Evolutionary conservation across 106 monocot species (phyloP), one percentile per base, ranked within the genome.

Genomic region (Amphibolis antarctica): DNA sequence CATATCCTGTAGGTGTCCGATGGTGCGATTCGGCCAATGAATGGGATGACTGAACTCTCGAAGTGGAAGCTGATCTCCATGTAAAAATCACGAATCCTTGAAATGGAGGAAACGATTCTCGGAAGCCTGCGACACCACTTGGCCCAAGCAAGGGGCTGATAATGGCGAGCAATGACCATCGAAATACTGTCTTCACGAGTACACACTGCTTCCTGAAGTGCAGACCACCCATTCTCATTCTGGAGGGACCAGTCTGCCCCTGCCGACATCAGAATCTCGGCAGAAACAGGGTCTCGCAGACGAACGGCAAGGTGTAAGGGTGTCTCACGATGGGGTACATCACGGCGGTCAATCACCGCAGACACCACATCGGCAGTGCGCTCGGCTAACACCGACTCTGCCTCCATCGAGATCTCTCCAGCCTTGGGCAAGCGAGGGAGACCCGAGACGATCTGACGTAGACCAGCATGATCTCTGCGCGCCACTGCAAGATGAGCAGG

Each of bases 11-110:
- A 90, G 27, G 96, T 98, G 61, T 98, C 96, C 0, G 90, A 90
- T 0, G 96, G 96, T 0, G 90, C 86, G 29, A 98, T 98, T 24
- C 90, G 58, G 28, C 90, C 78, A 22, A 98, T 82, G 65, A 98
- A 98, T 1, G 96, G 96, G 44, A 98, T 98, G 21, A 98, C 96
- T 0, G 90, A 87, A 74, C 90, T 90, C 84, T 98, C 96, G 29
- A 98, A 98, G 71, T 98, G 90, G 64, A 98, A 98, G n/a, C 76
- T 69, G 48, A 98, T 98, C 80, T 98, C 96, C 96, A 98, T 98
- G 72, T 98, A 98, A 65, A 98, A 98, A 63, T 98, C 90, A 1
- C 82, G 77, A 42, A 98, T 87, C 26, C 90, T 61, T 1, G 79
- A 66, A 61, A 87, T 78, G 42, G 86, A 82, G 11, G 82, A 74